These are phyloP conservation scores for Fusarium nygamai DNA, from an alignment of 2,329 filamentous ascomycete genomes.

Conservation along the genomic window DNA sequence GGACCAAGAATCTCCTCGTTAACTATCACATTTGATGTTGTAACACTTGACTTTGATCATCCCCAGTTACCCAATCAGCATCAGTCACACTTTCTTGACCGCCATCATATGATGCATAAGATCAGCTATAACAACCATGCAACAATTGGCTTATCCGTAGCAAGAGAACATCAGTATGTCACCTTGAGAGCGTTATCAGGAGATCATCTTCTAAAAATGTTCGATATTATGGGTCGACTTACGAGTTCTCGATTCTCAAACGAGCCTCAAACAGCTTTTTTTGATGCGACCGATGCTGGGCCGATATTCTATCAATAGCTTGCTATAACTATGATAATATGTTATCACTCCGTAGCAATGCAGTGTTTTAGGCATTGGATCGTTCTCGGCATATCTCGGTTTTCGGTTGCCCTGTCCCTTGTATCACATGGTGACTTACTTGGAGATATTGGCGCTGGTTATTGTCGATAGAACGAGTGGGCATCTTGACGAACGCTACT, in stretches of 20 bases:
- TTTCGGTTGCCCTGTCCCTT: not conserved
- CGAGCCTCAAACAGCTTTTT: not conserved
- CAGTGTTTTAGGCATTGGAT: not conserved
- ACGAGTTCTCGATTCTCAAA: not conserved
- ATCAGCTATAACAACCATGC: not conserved
- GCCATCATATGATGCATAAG: conserved; percentile 1
- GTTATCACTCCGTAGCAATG: not conserved
- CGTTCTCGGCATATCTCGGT: not conserved
- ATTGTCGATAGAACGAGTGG: not conserved
- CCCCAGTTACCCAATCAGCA: not conserved
- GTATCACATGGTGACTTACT: not conserved
- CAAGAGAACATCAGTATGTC: not conserved
- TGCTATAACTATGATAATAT: not conserved
- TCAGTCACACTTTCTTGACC: not conserved
- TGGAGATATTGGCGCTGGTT: not conserved
- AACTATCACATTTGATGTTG: not conserved
- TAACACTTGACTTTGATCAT: not conserved
- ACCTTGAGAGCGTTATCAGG: not conserved
- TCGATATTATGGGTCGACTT: not conserved
- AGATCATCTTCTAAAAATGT: not conserved
- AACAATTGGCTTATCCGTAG: not conserved
- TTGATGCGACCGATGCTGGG: not conserved
- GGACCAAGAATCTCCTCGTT: not conserved
- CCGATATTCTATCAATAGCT: not conserved
- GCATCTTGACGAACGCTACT: not conserved